Evolutionary conservation across 2,329 filamentous ascomycete genomes (phyloP).

Genomic region (Pseudodiploospora longispora): DNA sequence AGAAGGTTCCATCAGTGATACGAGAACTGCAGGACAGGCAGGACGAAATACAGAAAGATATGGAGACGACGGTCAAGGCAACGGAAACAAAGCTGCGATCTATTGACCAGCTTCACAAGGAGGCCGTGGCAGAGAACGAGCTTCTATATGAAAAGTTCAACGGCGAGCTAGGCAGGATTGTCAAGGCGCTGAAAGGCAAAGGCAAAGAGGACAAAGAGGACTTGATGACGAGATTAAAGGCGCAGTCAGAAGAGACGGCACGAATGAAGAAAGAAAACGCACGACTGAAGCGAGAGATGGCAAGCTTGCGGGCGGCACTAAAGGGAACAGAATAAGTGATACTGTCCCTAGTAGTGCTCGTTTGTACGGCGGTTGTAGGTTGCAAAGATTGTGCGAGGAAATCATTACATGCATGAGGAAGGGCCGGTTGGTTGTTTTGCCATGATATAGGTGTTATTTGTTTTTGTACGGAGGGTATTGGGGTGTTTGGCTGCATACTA

Average conservation of each 20-base stretch:
- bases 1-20: conserved; percentile 52
- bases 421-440: not conserved
- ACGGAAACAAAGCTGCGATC: conserved; percentile 72
- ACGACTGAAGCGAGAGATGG: conserved; percentile 72
- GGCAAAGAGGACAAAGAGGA: conserved; percentile 74
- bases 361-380: conserved; percentile 9
- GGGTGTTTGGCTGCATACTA: conserved; percentile 1
- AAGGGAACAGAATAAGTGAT: conserved; percentile 33
- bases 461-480: not conserved
- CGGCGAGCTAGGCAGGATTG: conserved; percentile 75
- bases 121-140: conserved; percentile 85
- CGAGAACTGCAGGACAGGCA: conserved; percentile 54
- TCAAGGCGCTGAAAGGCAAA: conserved; percentile 64
- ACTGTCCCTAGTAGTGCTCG: conserved; percentile 15
- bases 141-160: conserved; percentile 89
- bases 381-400: not conserved
- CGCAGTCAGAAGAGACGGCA: conserved; percentile 68
- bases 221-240: conserved; percentile 60
- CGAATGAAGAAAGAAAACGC: conserved; percentile 79
- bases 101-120: conserved; percentile 82
- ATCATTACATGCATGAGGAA: not conserved
- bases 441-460: not conserved
- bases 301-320: conserved; percentile 54
- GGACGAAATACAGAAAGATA: conserved; percentile 57
- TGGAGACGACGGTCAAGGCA: conserved; percentile 63